phyloP scores from a whole-genome alignment of 768 basidiomycete species.

The Hygrophoropsis aurantiaca region DNA sequence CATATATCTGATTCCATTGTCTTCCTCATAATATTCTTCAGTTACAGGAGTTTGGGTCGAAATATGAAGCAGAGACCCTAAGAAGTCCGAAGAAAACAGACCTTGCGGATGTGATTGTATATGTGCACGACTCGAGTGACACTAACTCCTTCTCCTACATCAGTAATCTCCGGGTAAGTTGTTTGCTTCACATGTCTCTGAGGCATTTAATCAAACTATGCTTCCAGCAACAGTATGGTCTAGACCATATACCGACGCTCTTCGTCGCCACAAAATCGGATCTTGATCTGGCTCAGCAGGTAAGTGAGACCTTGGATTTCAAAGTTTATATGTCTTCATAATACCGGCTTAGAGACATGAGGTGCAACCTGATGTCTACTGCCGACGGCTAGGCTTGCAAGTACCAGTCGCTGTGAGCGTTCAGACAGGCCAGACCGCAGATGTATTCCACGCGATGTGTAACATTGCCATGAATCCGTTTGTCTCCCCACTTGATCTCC shows the following conservation, averaged over 20 bases:
- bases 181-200: constrained; percentile 1
- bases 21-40: constrained; percentile 28
- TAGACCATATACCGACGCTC: constrained; percentile 92
- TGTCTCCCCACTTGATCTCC: constrained; percentile 33
- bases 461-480: constrained; percentile 86
- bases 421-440: constrained; percentile 79
- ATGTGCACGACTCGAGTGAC: constrained; percentile 96
- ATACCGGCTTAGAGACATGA: constrained; percentile 80
- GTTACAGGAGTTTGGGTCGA: constrained; percentile 97
- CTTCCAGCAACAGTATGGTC: constrained; percentile 89
- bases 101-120: constrained; percentile 90
- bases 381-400: constrained; percentile 82
- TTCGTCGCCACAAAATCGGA: constrained; percentile 99
- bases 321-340: constrained; percentile 9
- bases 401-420: constrained; percentile 95
- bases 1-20: constrained; percentile 1
- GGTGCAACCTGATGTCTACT: constrained; percentile 98
- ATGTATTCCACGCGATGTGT: constrained; percentile 86
- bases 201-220: constrained; percentile 16
- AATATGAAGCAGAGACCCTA: constrained; percentile 89
- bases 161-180: constrained; percentile 84
- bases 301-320: constrained; percentile 27
- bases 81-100: constrained; percentile 90
- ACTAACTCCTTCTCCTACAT: constrained; percentile 99
- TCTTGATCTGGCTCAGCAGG: constrained; percentile 94